Percentiles rank a stretch among this genome's conserved stretches.
phyloP scores from a whole-genome alignment of 257 asterid genomes.

The Solanum phureja region DNA sequence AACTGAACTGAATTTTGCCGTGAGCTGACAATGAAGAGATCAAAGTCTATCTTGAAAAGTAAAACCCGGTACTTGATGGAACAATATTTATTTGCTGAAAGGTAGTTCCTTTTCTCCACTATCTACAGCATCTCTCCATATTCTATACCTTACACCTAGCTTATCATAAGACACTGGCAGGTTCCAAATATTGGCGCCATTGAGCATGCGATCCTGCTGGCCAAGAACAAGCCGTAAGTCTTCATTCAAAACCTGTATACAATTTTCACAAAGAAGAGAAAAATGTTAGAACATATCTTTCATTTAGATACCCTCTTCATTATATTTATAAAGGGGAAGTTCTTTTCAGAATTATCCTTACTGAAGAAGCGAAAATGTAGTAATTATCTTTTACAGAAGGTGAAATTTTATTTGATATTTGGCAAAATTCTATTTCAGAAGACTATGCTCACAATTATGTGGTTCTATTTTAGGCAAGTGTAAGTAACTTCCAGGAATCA shows the following conservation, averaged over 20 bases:
- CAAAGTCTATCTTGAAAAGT: neutral
- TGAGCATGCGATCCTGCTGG: slow-evolving; percentile 69
- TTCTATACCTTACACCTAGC: slow-evolving; percentile 75
- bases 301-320: neutral
- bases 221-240: slow-evolving; percentile 76
- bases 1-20: neutral
- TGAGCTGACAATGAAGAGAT: neutral
- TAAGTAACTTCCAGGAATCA: neutral
- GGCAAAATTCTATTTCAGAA: neutral
- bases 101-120: slow-evolving; percentile 35
- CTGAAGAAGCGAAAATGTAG: neutral
- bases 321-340: neutral
- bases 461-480: neutral
- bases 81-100: slow-evolving; percentile 19
- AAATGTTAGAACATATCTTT: neutral
- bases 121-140: slow-evolving; percentile 79
- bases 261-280: neutral
- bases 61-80: neutral
- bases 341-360: neutral
- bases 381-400: neutral
- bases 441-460: neutral
- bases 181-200: slow-evolving; percentile 77
- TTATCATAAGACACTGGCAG: slow-evolving; percentile 70
- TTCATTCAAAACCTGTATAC: slow-evolving; percentile 65
- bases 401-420: neutral